A percentile compares a stretch with the other conserved stretches of the same genome.
These are phyloP conservation scores for Suillus plorans DNA, from an alignment of 768 basidiomycete genomes.

Conservation along the genomic window DNA sequence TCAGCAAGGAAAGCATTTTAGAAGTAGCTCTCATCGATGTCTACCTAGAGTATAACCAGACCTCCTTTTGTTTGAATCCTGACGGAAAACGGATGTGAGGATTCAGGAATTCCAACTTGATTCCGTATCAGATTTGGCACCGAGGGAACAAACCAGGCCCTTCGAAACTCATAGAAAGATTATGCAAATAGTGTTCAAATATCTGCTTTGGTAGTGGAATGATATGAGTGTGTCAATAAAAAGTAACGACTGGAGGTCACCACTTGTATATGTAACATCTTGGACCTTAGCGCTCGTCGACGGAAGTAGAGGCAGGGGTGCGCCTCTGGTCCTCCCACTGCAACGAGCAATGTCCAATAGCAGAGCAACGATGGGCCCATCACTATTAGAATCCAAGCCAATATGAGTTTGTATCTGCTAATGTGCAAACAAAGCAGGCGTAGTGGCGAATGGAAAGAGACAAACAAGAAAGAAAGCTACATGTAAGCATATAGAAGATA, in stretches of 20 bases:
- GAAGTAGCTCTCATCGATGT: neutral
- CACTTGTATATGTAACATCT: neutral
- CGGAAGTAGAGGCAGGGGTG: neutral
- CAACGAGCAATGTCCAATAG: neutral
- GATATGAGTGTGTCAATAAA: too few species aligned
- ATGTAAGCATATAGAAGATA: neutral
- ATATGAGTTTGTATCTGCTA: neutral
- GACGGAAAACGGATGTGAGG: neutral
- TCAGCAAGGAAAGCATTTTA: neutral
- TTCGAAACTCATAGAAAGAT: constrained; percentile 9
- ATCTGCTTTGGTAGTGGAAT: too few species aligned
- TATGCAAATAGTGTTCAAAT: too few species aligned
- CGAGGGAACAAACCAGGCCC: neutral
- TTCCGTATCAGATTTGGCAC: neutral
- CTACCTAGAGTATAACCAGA: neutral
- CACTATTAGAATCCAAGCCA: neutral
- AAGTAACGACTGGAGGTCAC: too few species aligned
- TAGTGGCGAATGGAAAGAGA: neutral
- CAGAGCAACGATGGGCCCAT: neutral
- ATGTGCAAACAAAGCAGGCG: neutral
- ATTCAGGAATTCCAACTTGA: neutral
- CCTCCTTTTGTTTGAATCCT: neutral
- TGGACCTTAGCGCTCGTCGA: neutral
- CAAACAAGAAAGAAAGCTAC: neutral
- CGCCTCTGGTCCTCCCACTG: neutral